Base-by-base conservation (phyloP, 345 rosid genomes). In the Rhizophora mangle region DNA sequence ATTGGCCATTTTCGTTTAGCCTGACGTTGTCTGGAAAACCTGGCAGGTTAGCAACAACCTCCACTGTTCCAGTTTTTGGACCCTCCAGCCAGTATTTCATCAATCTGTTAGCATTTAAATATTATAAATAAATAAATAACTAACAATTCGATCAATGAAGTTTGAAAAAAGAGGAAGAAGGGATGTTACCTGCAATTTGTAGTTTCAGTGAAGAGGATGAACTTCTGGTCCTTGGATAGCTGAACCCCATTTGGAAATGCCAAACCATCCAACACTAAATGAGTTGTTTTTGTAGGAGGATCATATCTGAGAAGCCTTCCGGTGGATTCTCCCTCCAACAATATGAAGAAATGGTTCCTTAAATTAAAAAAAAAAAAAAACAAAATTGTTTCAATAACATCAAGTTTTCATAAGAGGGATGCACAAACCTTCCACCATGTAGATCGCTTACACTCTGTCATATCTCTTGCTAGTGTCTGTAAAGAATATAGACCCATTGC, bases 21-120 rank as follows among this genome's bases (percentile, higher is more conserved):
- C 97, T 87, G 37, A 92, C 88, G 9, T 95, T 95, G 83, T 95
- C 97, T 1, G 99, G 99, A 68, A 90, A 95, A n/a, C 99, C 96
- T 0, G 97, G 98, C 7, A 93, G 82, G 80, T 93, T 74, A 0
- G 84, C 96, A 3, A 85, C 79, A 13, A 85, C 78, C 59, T 89
- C 88, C 8, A 80, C 69, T 0, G 11, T 64, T 55, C 93, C 87
- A 0, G 30, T 71, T 61, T 77, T 85, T 15, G 92, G 80, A 64
- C 99, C 98, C 77, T 95, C 90, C 29, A 95, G 77, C 99, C 99
- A 92, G 75, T 84, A 95, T 47, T 95, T 95, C 83, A 88, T 87
- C 60, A 95, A 37, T 84, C 98, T 95, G 79, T 27, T 6, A 60
- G 21, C 47, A 69, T 61, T 55, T 55, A 13, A 43, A n/a, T 13